phyloP scores from a whole-genome alignment of 2,329 filamentous ascomycete genomes.

The Atkinsonella texensis region DNA sequence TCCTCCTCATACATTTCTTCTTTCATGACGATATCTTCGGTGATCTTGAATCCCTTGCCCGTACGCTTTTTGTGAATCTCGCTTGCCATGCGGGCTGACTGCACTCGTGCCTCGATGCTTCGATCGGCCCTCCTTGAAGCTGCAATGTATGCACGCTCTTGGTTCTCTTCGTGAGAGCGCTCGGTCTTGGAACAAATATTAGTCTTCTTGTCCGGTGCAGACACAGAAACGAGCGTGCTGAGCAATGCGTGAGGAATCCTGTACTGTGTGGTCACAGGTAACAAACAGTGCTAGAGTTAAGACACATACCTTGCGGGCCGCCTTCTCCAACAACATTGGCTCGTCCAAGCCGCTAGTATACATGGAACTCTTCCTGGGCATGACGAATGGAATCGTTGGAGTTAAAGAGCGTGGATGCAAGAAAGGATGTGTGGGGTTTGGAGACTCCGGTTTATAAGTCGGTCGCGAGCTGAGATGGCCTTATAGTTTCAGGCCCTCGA shows the following conservation, averaged over 20 bases:
- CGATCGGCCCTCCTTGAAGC: constrained; percentile 79
- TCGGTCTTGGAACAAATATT: constrained; percentile 41
- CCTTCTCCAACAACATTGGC: neutral
- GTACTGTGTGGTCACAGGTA: neutral
- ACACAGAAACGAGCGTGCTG: no score
- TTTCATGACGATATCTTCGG: constrained; percentile 72
- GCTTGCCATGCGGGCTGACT: constrained; percentile 81
- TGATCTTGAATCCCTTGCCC: constrained; percentile 69
- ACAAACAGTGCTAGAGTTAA: neutral
- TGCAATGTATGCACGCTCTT: constrained; percentile 83
- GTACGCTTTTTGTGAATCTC: constrained; percentile 82
- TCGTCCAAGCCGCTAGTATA: neutral
- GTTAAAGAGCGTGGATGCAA: no score
- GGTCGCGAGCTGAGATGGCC: neutral
- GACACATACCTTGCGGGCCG: constrained; percentile 1
- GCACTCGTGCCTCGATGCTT: constrained; percentile 74
- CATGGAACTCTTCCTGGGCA: neutral
- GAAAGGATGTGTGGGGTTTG: neutral
- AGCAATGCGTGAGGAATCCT: neutral
- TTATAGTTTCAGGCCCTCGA: neutral
- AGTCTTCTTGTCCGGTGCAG: no score
- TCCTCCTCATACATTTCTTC: constrained; percentile 97
- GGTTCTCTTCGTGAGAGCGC: constrained; percentile 68
- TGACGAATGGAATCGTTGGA: neutral
- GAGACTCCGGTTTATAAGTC: neutral